These are phyloP conservation scores for Fraxinus excelsior DNA, from an alignment of 257 asterid species.

Conservation along the genomic window DNA sequence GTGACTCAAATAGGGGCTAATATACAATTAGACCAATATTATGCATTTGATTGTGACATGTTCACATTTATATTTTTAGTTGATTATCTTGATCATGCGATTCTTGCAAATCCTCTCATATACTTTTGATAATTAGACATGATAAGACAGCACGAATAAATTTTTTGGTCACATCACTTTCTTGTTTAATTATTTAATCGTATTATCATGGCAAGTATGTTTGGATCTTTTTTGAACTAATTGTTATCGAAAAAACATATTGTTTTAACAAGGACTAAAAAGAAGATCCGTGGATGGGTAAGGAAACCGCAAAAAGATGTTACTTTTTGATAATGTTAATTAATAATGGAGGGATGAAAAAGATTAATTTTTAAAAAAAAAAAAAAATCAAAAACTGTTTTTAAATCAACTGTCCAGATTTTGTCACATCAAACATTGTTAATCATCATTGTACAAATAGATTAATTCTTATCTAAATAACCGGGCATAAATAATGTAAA, in stretches of 20 bases:
- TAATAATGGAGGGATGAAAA: slow-evolving; percentile 27
- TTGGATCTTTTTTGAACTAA: neutral
- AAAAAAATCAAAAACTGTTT: too few species aligned
- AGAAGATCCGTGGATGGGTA: slow-evolving; percentile 7
- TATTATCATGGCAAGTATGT: neutral
- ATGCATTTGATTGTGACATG: neutral
- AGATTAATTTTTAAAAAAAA: too few species aligned
- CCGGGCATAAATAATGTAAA: neutral
- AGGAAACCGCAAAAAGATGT: neutral
- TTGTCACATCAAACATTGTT: too few species aligned
- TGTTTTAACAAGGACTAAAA: neutral
- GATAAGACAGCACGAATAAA: neutral
- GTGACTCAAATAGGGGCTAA: too few species aligned
- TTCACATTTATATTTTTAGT: too few species aligned
- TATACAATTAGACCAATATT: too few species aligned
- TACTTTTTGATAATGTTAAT: slow-evolving; percentile 16
- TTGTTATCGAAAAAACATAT: neutral
- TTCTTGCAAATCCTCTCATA: too few species aligned
- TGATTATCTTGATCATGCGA: too few species aligned
- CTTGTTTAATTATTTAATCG: neutral
- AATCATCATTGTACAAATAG: too few species aligned
- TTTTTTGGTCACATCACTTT: neutral
- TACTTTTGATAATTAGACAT: neutral
- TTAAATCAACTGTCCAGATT: too few species aligned
- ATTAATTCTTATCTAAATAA: too few species aligned